Evolutionary conservation across 2,329 filamentous ascomycete genomes (phyloP), one percentile per base, ranked within the genome.

Genomic region (Fusarium dimerum): DNA sequence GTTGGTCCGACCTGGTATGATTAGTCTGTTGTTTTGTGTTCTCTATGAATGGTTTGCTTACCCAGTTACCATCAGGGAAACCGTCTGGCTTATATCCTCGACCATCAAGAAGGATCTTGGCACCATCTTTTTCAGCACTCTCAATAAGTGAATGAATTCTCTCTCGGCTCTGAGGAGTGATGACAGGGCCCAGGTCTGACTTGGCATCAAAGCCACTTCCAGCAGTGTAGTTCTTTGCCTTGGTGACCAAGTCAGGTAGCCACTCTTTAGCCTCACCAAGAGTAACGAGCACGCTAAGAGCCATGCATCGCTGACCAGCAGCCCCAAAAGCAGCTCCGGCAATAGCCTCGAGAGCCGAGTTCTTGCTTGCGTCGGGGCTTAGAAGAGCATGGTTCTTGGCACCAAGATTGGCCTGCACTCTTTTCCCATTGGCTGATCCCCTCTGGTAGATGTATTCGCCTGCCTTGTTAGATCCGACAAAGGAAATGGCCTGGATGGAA

Each of bases 301-400:
- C 89, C 89, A 92, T 92, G 72, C 89, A 92, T 52, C 89, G 78
- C 74, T 92, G 89, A 26, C 89, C 89, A 20, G 89, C 89, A 52
- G 89, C 89, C 56, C 89, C 89, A 56, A 92, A 92, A 3, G 89
- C 88, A n/a, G 89, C 89, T 54, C 89, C 88, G 1, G 88, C 82
- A 57, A 92, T 88, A 12, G 87, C 84, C 70, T 91, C 91, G 51
- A 92, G 74, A 39, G 89, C 87, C 55, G 90, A 86, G 73, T 92
- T 89, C 78, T 89, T 90, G 76, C 91, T 90, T 73, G 84, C 87
- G 74, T 92, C 89, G 7, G 88, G 88, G 54, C 92, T 80, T 13
- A 92, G 82, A 43, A 87, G 86, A 12, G 88, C 88, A 69, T 92
- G 89, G 78, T 92, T 92, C 81, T 92, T 92, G 56, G 89, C 89